Conservation (phyloP, 73 alveolate genomes). For the Paraurostyla sp. region DNA sequence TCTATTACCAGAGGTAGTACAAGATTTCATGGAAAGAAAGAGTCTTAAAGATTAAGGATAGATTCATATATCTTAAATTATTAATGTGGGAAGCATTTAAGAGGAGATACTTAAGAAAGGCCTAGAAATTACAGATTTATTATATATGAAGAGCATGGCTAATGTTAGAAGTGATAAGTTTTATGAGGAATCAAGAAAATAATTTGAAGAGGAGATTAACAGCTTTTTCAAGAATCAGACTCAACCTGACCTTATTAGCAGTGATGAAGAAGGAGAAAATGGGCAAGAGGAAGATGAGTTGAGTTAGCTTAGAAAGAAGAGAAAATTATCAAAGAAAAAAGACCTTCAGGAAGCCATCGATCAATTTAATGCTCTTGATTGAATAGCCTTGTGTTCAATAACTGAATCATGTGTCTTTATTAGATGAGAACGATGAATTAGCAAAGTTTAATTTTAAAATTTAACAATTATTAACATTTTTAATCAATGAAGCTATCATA, state of each 20-base stretch:
- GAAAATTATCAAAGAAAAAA: too few species aligned
- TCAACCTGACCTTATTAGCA: neutral
- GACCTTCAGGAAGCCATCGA: too few species aligned
- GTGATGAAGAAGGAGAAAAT: neutral
- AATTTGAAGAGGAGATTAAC: too few species aligned
- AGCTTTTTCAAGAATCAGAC: neutral
- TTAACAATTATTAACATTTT: neutral
- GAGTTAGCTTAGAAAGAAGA: too few species aligned
- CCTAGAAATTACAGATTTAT: neutral
- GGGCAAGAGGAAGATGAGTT: neutral
- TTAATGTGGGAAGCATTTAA: neutral
- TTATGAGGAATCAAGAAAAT: neutral
- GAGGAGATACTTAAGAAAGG: neutral
- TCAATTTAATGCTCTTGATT: too few species aligned
- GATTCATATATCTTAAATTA: neutral
- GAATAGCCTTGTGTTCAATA: too few species aligned
- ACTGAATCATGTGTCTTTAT: too few species aligned
- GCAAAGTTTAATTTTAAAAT: neutral
- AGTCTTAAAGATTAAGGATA: neutral
- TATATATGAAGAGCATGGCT: neutral
- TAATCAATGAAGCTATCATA: neutral
- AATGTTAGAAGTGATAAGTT: neutral
- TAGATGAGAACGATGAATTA: neutral
- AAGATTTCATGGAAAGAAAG: neutral
- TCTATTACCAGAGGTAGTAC: neutral